Evolutionary conservation across 2,329 filamentous ascomycete species (phyloP).

Genomic region (Fusarium longipes): DNA sequence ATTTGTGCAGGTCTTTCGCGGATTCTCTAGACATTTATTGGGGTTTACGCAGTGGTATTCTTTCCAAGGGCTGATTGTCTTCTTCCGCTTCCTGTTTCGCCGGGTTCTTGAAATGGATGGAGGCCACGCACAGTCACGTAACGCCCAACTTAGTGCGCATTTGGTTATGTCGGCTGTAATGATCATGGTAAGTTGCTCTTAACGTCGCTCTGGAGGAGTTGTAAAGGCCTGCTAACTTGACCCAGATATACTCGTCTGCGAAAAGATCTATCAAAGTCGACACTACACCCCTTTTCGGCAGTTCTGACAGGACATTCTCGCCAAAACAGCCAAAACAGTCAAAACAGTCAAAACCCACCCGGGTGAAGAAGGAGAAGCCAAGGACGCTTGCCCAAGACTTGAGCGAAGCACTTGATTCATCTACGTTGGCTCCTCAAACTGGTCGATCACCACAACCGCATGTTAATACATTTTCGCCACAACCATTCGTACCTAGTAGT

Average conservation of each 20-base stretch:
- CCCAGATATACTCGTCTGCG: slow-evolving; percentile 59
- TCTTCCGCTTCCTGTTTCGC: slow-evolving; percentile 64
- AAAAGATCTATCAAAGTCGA: slow-evolving; percentile 65
- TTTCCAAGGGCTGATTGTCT: slow-evolving; percentile 70
- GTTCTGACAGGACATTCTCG: slow-evolving; percentile 39
- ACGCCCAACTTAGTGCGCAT: slow-evolving; percentile 65
- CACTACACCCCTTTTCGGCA: slow-evolving; percentile 64
- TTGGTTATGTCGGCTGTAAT: slow-evolving; percentile 64
- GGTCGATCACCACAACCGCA: slow-evolving; percentile 27
- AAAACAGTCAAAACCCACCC: slow-evolving; percentile 34
- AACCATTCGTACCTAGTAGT: slow-evolving; percentile 32
- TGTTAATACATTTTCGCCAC: slow-evolving; percentile 29
- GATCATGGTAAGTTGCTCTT: slow-evolving; percentile 59
- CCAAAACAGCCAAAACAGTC: slow-evolving; percentile 43
- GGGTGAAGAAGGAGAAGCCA: slow-evolving; percentile 47
- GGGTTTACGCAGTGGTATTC: slow-evolving; percentile 74
- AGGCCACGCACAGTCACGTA: slow-evolving; percentile 52
- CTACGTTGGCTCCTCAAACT: slow-evolving; percentile 20
- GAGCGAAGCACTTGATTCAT: slow-evolving; percentile 50
- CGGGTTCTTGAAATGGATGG: slow-evolving; percentile 56
- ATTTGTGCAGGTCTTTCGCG: slow-evolving; percentile 69
- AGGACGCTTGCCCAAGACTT: slow-evolving; percentile 60
- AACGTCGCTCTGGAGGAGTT: too few species aligned
- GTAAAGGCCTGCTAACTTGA: slow-evolving; percentile 35
- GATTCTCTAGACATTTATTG: slow-evolving; percentile 68